Conservation (phyloP, 805 yeast genomes). For the Kuraishia piskuri region DNA sequence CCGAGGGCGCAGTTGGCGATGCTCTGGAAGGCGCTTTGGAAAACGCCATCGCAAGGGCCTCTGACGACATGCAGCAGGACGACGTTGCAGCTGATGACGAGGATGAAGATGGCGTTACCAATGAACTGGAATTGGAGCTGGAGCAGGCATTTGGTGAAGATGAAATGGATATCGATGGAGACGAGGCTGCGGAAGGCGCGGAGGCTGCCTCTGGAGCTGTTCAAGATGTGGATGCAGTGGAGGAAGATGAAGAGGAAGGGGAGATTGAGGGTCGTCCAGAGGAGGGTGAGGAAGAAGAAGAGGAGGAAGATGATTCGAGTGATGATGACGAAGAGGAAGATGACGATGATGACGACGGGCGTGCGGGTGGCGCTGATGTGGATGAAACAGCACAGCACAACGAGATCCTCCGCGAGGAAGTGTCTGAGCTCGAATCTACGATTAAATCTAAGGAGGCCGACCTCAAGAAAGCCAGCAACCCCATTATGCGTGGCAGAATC, state of each 20-base stretch:
- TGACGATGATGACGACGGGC: conserved; percentile 34
- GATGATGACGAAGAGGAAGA: conserved; percentile 13
- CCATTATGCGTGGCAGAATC: conserved; percentile 81
- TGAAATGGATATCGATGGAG: conserved; percentile 12
- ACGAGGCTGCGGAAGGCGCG: conserved; percentile 23
- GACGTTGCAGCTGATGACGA: not conserved
- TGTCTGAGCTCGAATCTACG: conserved; percentile 70
- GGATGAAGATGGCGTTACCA: conserved; percentile 10
- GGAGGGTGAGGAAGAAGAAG: conserved; percentile 23
- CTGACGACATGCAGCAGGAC: not conserved
- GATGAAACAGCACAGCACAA: conserved; percentile 50
- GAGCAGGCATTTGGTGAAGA: conserved; percentile 43
- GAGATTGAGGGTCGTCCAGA: conserved; percentile 5
- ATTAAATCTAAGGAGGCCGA: conserved; percentile 69
- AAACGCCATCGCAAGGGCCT: not conserved
- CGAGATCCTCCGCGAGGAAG: conserved; percentile 77
- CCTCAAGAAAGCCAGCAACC: conserved; percentile 66
- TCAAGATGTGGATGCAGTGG: conserved; percentile 23
- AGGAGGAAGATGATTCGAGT: conserved; percentile 13
- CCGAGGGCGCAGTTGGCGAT: not conserved
- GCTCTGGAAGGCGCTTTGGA: not conserved
- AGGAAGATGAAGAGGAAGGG: conserved; percentile 23
- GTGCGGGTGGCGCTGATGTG: conserved; percentile 40
- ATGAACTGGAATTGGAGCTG: conserved; percentile 46
- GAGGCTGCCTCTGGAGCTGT: conserved; percentile 5